phyloP scores from a whole-genome alignment of 139 green algal species.

The Chlorella sp. region DNA sequence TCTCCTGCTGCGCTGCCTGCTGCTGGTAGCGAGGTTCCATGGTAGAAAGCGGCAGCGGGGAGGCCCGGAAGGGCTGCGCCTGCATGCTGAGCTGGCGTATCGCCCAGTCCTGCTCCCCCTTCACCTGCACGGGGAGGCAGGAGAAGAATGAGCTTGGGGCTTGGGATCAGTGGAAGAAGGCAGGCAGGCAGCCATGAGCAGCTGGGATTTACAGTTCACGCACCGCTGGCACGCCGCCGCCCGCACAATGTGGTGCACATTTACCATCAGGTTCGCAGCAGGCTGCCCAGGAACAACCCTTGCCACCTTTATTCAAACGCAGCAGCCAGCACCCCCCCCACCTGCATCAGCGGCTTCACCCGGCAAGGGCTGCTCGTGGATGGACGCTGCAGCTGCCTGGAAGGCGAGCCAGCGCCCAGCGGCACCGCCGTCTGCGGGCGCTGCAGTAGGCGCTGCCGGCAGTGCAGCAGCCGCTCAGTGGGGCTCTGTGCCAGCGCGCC shows the following conservation, averaged over 20 bases:
- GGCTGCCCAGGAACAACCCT: no score
- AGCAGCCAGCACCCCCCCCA: background rate
- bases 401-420: background rate
- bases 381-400: background rate
- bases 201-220: no score
- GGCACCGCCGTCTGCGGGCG: background rate
- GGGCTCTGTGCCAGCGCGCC: background rate
- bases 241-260: no score
- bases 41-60: conserved; percentile 27
- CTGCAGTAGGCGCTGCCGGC: conserved; percentile 5
- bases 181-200: no score
- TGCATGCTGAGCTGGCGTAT: background rate
- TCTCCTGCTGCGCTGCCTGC: background rate
- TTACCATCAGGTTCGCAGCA: no score
- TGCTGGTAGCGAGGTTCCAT: conserved; percentile 20
- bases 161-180: no score
- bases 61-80: conserved; percentile 23
- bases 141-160: no score
- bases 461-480: background rate
- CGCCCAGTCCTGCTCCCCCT: conserved; percentile 19
- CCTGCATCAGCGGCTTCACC: conserved; percentile 26
- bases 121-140: conserved; percentile 7
- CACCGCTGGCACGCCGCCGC: no score
- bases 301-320: no score
- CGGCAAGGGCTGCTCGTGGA: background rate